Conservation (phyloP, 768 basidiomycete species). For the Boletus speciosus region DNA sequence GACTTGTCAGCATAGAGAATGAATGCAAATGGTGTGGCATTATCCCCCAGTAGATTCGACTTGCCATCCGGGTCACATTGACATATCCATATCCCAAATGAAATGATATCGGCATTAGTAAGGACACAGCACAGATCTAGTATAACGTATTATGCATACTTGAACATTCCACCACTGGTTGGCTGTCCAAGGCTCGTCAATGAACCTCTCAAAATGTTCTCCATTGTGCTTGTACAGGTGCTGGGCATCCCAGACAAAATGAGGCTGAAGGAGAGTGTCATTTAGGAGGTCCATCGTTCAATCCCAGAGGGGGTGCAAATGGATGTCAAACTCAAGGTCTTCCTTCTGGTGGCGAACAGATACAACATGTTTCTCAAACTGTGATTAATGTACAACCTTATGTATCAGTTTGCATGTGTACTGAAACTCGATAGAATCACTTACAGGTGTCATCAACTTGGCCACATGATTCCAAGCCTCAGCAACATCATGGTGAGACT, state of each 20-base stretch:
- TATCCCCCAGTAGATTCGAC: no score
- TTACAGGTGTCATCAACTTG: no score
- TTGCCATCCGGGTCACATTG: no score
- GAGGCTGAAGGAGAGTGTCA: background rate
- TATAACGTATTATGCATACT: background rate
- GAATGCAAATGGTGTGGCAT: background rate
- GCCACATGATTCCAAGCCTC: no score
- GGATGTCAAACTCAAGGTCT: background rate
- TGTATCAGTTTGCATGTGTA: no score
- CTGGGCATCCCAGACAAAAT: background rate
- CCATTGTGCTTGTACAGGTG: background rate
- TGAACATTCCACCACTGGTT: background rate
- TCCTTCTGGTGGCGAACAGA: background rate
- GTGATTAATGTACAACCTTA: no score
- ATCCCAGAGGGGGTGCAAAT: background rate
- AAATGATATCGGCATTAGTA: no score
- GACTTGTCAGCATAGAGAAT: background rate
- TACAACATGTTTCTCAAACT: no score
- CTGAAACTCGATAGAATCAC: no score
- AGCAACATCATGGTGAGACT: no score
- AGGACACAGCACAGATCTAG: no score
- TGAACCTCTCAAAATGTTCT: background rate
- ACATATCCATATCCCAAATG: no score
- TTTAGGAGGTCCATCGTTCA: background rate
- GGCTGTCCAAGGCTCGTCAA: background rate